phyloP scores from a whole-genome alignment of 345 rosid species.

The Pistacia atlantica region DNA sequence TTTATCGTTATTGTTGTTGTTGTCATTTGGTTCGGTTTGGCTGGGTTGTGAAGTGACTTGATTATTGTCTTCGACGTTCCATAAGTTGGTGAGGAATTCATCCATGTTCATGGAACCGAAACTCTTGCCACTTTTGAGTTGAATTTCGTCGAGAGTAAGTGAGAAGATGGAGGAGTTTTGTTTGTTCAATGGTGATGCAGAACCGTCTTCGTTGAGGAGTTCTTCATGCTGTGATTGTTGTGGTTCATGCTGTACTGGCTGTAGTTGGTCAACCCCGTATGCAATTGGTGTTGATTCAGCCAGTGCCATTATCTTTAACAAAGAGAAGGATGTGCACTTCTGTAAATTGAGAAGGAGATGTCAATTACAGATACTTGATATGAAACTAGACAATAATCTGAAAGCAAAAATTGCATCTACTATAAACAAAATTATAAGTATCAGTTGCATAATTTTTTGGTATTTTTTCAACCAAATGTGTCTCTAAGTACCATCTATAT shows the following conservation, averaged over 20 bases:
- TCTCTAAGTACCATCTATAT: too few relatives aligned
- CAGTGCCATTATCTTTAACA: slow-evolving; percentile 17
- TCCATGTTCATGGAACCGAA: slow-evolving; percentile 95
- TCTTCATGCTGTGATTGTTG: slow-evolving; percentile 23
- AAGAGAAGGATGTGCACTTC: not conserved
- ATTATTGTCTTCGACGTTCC: slow-evolving; percentile 62
- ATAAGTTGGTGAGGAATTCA: slow-evolving; percentile 73
- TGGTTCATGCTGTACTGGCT: slow-evolving; percentile 3
- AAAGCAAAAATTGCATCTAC: too few relatives aligned
- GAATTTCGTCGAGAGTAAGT: slow-evolving; percentile 80
- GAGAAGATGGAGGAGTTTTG: slow-evolving; percentile 57
- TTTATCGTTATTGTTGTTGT: not conserved
- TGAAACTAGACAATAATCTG: not conserved
- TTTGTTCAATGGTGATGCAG: slow-evolving; percentile 24
- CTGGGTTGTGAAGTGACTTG: slow-evolving; percentile 25
- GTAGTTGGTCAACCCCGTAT: slow-evolving; percentile 12
- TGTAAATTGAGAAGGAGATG: not conserved
- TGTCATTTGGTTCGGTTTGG: slow-evolving; percentile 9
- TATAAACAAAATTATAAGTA: too few relatives aligned
- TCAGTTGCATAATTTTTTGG: too few relatives aligned
- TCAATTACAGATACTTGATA: too few relatives aligned
- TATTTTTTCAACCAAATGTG: too few relatives aligned
- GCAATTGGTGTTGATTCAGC: slow-evolving; percentile 19
- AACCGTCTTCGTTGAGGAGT: slow-evolving; percentile 15
- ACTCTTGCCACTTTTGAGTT: slow-evolving; percentile 72